These are phyloP conservation scores for Agapanthus africanus DNA, from an alignment of 106 monocot species.

Conservation along the genomic window DNA sequence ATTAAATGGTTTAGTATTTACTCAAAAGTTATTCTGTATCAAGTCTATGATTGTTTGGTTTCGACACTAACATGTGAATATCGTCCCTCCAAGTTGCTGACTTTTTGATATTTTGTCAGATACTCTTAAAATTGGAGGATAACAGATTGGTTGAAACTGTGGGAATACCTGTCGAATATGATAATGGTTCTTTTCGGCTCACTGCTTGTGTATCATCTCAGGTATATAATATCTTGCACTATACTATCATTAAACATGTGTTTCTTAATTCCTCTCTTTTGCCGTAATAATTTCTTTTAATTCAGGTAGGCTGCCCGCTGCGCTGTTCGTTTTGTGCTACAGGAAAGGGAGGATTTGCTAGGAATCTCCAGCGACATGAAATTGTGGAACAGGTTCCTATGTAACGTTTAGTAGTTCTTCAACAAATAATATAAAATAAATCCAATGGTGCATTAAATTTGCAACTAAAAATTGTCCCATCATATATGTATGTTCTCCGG, in stretches of 20 bases:
- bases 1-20: neutral
- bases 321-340: slow-evolving; percentile 92
- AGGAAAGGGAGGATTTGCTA: slow-evolving; percentile 91
- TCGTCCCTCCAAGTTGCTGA: too few relatives aligned
- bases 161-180: slow-evolving; percentile 81
- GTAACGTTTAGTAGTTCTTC: neutral
- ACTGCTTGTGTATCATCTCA: slow-evolving; percentile 98
- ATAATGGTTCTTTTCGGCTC: slow-evolving; percentile 60
- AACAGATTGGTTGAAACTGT: slow-evolving; percentile 91
- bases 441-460: too few relatives aligned
- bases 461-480: neutral
- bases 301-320: slow-evolving; percentile 87
- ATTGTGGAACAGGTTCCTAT: slow-evolving; percentile 84
- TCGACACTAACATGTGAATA: too few relatives aligned
- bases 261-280: neutral
- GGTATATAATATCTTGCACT: slow-evolving; percentile 22
- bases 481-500: neutral
- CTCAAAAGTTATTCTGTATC: too few relatives aligned
- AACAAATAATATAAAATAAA: too few relatives aligned
- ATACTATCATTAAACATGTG: neutral
- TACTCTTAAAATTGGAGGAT: slow-evolving; percentile 82
- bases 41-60: too few relatives aligned
- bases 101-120: too few relatives aligned
- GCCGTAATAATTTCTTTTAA: neutral
- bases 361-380: slow-evolving; percentile 82